Percentiles rank a stretch among this genome's conserved stretches.
These are phyloP conservation scores for Dendrobium chrysotoxum DNA, from an alignment of 106 monocot species.

Conservation along the genomic window DNA sequence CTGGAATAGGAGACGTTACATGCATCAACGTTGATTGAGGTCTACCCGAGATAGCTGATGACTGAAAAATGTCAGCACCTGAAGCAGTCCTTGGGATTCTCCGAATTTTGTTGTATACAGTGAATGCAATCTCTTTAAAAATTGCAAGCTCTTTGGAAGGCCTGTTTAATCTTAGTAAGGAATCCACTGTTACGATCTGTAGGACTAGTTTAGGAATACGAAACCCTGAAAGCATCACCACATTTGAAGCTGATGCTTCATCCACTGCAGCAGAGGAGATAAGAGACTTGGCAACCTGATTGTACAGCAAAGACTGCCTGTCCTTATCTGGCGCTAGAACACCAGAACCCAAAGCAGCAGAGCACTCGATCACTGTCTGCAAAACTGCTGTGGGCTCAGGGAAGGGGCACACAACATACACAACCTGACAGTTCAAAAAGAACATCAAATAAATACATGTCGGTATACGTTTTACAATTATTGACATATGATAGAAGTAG, in stretches of 20 bases:
- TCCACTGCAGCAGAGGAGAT: slow-evolving; percentile 42
- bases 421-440: slow-evolving; percentile 36
- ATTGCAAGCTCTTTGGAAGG: slow-evolving; percentile 58
- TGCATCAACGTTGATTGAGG: slow-evolving; percentile 69
- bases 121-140: slow-evolving; percentile 88
- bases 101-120: slow-evolving; percentile 89
- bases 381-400: slow-evolving; percentile 70
- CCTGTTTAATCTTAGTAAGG: slow-evolving; percentile 51
- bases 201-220: slow-evolving; percentile 73
- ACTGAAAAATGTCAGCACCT: slow-evolving; percentile 27
- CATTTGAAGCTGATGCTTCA: slow-evolving; percentile 69
- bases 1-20: slow-evolving; percentile 45
- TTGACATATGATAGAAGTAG: not conserved
- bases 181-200: slow-evolving; percentile 81
- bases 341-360: slow-evolving; percentile 60
- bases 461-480: not conserved
- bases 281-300: slow-evolving; percentile 71
- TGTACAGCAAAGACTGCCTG: slow-evolving; percentile 41
- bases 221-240: slow-evolving; percentile 79
- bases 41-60: slow-evolving; percentile 33
- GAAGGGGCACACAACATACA: slow-evolving; percentile 92
- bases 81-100: slow-evolving; percentile 46
- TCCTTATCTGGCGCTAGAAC: slow-evolving; percentile 62
- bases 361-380: slow-evolving; percentile 63
- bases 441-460: not conserved